Percentiles rank a stretch among this genome's conserved stretches.
phyloP scores from a whole-genome alignment of 2,329 filamentous ascomycete genomes.

The Setomelanomma holmii region DNA sequence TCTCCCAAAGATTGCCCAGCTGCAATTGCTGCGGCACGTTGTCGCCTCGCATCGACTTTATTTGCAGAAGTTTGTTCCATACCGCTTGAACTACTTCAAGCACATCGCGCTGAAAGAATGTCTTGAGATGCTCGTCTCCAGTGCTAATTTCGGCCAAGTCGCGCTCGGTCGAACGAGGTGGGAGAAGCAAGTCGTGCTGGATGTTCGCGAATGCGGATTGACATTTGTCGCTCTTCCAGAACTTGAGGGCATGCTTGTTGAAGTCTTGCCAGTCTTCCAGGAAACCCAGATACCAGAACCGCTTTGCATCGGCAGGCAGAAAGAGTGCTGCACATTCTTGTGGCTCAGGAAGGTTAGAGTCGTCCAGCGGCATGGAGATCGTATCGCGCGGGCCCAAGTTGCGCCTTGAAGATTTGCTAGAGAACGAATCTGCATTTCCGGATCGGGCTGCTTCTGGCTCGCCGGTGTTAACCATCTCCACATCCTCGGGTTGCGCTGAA shows the following conservation, averaged over 20 bases:
- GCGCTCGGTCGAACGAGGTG: constrained; percentile 1
- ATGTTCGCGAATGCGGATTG: constrained; percentile 11
- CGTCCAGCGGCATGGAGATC: constrained; percentile 1
- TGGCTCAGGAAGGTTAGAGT: not conserved
- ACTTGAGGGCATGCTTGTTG: not conserved
- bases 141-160: not conserved
- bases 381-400: not conserved
- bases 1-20: constrained; percentile 1
- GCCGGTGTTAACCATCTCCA: not conserved
- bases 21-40: constrained; percentile 2
- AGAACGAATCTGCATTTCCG: not conserved
- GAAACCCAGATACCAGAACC: constrained; percentile 26
- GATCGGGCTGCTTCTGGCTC: not conserved
- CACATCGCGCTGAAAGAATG: constrained; percentile 15
- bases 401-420: not conserved
- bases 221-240: constrained; percentile 4
- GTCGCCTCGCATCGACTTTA: not conserved
- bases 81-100: constrained; percentile 8
- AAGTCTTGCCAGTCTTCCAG: constrained; percentile 19
- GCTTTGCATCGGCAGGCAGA: constrained; percentile 5
- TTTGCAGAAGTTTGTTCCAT: constrained; percentile 10
- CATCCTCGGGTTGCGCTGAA: no score
- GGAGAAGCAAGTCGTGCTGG: not conserved
- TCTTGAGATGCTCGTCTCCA: not conserved
- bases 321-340: constrained; percentile 12